Conservation (phyloP, 257 asterid species). For the Ehretia macrophylla region DNA sequence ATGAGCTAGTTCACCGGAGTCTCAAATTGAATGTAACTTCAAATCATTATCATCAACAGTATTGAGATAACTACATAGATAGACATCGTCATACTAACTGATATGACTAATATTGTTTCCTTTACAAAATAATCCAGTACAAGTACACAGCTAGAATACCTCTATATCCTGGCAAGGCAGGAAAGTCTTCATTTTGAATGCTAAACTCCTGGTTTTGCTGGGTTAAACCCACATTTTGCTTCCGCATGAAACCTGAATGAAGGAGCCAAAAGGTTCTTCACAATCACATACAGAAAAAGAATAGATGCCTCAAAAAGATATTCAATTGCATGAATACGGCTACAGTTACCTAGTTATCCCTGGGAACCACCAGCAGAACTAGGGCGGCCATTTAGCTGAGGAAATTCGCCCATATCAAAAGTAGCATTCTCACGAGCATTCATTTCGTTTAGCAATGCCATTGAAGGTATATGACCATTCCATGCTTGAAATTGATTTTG, state of each 20-base stretch:
- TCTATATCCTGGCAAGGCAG: slow-evolving; percentile 90
- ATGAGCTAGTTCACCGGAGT: too few relatives aligned
- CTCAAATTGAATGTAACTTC: too few relatives aligned
- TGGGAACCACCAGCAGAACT: slow-evolving; percentile 82
- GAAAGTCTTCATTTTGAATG: slow-evolving; percentile 95
- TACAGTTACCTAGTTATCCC: slow-evolving; percentile 59
- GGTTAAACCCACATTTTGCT: slow-evolving; percentile 62
- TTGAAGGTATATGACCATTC: too few relatives aligned
- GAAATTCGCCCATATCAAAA: slow-evolving; percentile 81
- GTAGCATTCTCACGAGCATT: slow-evolving; percentile 59
- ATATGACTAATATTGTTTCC: too few relatives aligned
- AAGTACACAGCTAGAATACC: slow-evolving; percentile 50
- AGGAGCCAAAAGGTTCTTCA: slow-evolving; percentile 12
- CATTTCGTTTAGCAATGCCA: slow-evolving; percentile 63
- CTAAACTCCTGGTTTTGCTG: slow-evolving; percentile 95
- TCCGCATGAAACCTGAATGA: slow-evolving; percentile 67
- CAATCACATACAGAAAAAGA: slow-evolving; percentile 10
- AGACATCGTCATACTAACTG: too few relatives aligned
- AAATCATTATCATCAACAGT: too few relatives aligned
- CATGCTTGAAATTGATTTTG: slow-evolving; percentile 79
- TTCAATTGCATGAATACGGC: background rate
- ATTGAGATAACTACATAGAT: too few relatives aligned
- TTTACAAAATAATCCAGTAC: too few relatives aligned
- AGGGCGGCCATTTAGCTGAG: slow-evolving; percentile 81
- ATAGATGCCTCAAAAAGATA: too few relatives aligned